These are phyloP conservation scores for Curvularia sp. DNA, from an alignment of 2,329 filamentous ascomycete genomes.

Conservation along the genomic window DNA sequence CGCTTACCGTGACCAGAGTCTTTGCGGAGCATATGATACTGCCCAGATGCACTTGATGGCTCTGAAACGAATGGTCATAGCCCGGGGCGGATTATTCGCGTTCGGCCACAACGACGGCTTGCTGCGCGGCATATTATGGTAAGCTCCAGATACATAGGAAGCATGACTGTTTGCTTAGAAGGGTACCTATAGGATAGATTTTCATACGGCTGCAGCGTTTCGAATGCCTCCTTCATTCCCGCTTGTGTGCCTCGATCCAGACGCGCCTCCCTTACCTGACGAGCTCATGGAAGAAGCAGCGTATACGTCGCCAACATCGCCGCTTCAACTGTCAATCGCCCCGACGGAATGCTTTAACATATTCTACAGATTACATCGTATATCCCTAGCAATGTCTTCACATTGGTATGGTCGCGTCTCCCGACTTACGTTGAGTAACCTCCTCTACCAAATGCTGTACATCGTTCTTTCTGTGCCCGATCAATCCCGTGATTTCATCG, in stretches of 20 bases:
- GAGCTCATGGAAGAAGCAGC: conserved; percentile 31
- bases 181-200: conserved; percentile 32
- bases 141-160: background rate
- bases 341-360: conserved; percentile 37
- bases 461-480: conserved; percentile 30
- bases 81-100: conserved; percentile 30
- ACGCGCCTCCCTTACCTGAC: conserved; percentile 28
- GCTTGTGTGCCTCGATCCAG: conserved; percentile 23
- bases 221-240: conserved; percentile 31
- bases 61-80: conserved; percentile 34
- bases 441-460: conserved; percentile 35
- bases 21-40: conserved; percentile 34
- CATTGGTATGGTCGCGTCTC: conserved; percentile 24
- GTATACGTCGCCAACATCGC: conserved; percentile 30
- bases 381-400: conserved; percentile 29
- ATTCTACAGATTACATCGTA: conserved; percentile 35
- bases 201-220: conserved; percentile 32
- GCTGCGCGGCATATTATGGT: conserved; percentile 35
- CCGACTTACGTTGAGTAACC: conserved; percentile 26
- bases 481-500: conserved; percentile 25
- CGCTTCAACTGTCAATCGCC: conserved; percentile 29
- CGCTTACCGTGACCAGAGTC: conserved; percentile 25
- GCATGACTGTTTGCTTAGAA: background rate
- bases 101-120: conserved; percentile 37
- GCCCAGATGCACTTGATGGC: conserved; percentile 24